phyloP scores from a whole-genome alignment of 176 grass and related monocot genomes.

The Avena sativa region DNA sequence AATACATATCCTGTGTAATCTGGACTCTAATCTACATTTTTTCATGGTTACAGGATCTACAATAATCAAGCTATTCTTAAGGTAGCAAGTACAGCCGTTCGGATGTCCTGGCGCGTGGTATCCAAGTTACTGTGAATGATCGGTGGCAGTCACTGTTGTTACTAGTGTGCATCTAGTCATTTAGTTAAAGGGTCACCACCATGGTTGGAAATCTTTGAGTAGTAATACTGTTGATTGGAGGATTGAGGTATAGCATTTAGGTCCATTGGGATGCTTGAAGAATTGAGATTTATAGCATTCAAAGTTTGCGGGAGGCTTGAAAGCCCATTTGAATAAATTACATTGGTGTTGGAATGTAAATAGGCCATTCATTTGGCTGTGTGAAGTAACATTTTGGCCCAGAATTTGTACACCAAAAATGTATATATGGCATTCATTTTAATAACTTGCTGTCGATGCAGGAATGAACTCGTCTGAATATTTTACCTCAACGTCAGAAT shows the following conservation, averaged over 20 bases:
- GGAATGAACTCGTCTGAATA: conserved; percentile 21
- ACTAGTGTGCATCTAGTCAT: conserved; percentile 11
- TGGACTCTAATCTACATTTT: conserved; percentile 3
- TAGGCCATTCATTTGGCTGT: not conserved
- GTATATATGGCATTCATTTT: not conserved
- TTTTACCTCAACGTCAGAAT: not conserved
- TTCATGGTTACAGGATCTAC: conserved; percentile 61
- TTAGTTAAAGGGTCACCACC: not conserved
- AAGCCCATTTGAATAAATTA: conserved; percentile 6
- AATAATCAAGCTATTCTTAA: conserved; percentile 80
- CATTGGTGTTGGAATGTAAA: not conserved
- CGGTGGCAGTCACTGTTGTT: not conserved
- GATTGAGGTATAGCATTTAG: not conserved
- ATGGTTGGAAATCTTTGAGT: not conserved
- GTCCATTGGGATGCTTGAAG: conserved; percentile 22
- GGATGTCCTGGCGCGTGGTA: conserved; percentile 72
- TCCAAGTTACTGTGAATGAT: conserved; percentile 76
- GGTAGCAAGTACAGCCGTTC: conserved; percentile 59
- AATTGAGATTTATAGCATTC: conserved; percentile 12
- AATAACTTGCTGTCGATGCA: not conserved
- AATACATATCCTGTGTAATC: not conserved
- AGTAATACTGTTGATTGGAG: not conserved
- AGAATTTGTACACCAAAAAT: not conserved
- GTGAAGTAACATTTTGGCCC: not conserved
- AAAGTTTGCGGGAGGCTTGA: not conserved